A percentile compares a stretch with the other conserved stretches of the same genome.
Conservation (phyloP, 306 rosid genomes). For the Canavalia gladiata region DNA sequence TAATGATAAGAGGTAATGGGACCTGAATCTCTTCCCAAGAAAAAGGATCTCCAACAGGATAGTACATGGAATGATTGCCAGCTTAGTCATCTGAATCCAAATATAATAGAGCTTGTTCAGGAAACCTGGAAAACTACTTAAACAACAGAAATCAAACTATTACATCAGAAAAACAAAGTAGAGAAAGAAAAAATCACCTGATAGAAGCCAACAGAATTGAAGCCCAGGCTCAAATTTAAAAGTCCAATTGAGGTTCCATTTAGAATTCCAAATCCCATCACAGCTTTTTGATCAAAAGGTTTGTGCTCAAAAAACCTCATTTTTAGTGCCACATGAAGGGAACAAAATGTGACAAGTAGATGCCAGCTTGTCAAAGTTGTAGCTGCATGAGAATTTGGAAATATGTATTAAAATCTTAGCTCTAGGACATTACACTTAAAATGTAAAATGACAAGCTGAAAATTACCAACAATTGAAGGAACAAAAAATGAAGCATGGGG, state of each 20-base stretch:
- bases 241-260: conserved; percentile 75
- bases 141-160: conserved; percentile 32
- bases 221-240: conserved; percentile 67
- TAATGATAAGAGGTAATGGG: conserved; percentile 23
- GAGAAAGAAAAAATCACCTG: conserved; percentile 52
- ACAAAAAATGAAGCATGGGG: background rate
- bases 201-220: conserved; percentile 71
- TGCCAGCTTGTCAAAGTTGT: conserved; percentile 78
- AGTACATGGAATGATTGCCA: conserved; percentile 73
- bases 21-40: conserved; percentile 68
- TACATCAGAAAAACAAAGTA: conserved; percentile 14
- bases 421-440: background rate
- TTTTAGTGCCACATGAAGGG: conserved; percentile 68
- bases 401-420: conserved; percentile 33
- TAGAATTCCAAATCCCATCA: conserved; percentile 69
- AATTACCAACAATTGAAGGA: conserved; percentile 3
- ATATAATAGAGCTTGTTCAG: conserved; percentile 44
- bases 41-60: conserved; percentile 65
- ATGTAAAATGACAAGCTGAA: background rate
- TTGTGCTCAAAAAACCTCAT: conserved; percentile 69
- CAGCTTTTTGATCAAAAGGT: conserved; percentile 68
- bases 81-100: conserved; percentile 70
- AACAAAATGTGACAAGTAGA: conserved; percentile 70
- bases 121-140: conserved; percentile 23
- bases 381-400: conserved; percentile 49